Percentiles rank a stretch among this genome's conserved stretches.
Conservation (phyloP, 78 protist genomes). For the Trichosphaerium sp. region DNA sequence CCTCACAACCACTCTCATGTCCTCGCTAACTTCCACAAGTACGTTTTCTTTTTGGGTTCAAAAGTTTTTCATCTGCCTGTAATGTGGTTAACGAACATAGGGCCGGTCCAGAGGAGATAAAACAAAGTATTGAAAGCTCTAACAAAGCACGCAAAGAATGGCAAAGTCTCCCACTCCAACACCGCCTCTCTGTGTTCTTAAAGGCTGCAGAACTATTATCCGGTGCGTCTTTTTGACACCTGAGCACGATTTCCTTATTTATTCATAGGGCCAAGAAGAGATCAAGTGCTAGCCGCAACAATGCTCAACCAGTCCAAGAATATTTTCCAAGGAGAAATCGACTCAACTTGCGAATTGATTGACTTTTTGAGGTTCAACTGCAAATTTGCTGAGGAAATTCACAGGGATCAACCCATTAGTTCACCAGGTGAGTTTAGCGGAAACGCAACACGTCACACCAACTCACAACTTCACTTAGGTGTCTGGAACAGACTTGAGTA, state of each 20-base stretch:
- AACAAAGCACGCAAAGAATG: constrained; percentile 61
- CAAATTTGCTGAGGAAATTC: constrained; percentile 33
- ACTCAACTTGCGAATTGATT: constrained; percentile 69
- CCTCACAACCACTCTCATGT: constrained; percentile 41
- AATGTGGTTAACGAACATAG: background rate
- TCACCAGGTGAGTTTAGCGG: constrained; percentile 50
- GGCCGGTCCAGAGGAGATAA: constrained; percentile 27
- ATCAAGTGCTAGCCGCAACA: constrained; percentile 59
- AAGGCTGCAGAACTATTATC: constrained; percentile 73
- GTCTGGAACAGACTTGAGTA: constrained; percentile 78
- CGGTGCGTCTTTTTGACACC: constrained; percentile 24
- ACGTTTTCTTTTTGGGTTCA: too few species aligned
- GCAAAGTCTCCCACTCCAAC: constrained; percentile 54
- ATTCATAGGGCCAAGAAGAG: constrained; percentile 34
- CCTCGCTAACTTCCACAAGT: constrained; percentile 16
- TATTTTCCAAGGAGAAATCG: constrained; percentile 90
- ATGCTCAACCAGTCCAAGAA: constrained; percentile 74
- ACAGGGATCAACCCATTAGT: constrained; percentile 65
- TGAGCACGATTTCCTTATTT: constrained; percentile 31
- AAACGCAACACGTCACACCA: too few species aligned
- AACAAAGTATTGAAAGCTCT: constrained; percentile 46
- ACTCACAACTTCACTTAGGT: too few species aligned
- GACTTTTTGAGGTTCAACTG: constrained; percentile 83
- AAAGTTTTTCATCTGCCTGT: background rate
- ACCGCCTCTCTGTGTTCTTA: constrained; percentile 73